Conservation (phyloP, 495 filamentous ascomycete genomes). For the Xylaria scruposa region DNA sequence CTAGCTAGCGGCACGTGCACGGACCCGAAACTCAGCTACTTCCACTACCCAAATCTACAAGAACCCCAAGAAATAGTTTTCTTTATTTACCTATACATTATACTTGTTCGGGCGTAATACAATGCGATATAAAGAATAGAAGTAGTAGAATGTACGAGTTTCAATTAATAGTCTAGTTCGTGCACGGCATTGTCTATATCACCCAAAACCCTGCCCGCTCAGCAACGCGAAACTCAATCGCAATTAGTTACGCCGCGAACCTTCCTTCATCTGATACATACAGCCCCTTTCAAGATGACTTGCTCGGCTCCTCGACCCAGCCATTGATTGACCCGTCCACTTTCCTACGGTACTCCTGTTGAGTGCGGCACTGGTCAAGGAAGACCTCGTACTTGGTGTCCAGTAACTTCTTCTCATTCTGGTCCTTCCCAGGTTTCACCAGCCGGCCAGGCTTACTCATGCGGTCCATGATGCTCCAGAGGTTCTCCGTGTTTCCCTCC, state of each 20-base stretch:
- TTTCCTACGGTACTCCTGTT: conserved; percentile 72
- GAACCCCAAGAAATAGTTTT: too few species aligned
- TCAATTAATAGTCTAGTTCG: conserved; percentile 18
- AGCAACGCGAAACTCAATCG: background rate
- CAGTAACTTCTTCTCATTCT: conserved; percentile 77
- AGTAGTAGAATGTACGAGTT: background rate
- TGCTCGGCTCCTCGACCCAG: conserved; percentile 46
- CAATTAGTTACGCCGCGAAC: background rate
- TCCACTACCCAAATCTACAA: too few species aligned
- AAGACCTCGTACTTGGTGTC: conserved; percentile 86
- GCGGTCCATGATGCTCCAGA: conserved; percentile 97
- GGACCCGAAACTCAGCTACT: conserved; percentile 20
- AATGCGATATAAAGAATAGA: background rate
- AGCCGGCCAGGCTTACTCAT: conserved; percentile 94
- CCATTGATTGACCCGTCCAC: conserved; percentile 67
- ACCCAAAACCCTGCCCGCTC: background rate
- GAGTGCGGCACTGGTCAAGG: conserved; percentile 76
- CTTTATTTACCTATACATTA: too few species aligned
- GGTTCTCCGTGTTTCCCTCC: conserved; percentile 78
- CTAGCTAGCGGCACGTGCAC: conserved; percentile 29
- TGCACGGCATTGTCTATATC: background rate
- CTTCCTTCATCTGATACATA: background rate
- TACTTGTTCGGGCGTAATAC: background rate
- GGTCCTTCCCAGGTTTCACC: conserved; percentile 72
- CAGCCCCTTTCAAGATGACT: conserved; percentile 22